Conservation (phyloP, 2,329 filamentous ascomycete species). For the Cryphonectria radicalis region DNA sequence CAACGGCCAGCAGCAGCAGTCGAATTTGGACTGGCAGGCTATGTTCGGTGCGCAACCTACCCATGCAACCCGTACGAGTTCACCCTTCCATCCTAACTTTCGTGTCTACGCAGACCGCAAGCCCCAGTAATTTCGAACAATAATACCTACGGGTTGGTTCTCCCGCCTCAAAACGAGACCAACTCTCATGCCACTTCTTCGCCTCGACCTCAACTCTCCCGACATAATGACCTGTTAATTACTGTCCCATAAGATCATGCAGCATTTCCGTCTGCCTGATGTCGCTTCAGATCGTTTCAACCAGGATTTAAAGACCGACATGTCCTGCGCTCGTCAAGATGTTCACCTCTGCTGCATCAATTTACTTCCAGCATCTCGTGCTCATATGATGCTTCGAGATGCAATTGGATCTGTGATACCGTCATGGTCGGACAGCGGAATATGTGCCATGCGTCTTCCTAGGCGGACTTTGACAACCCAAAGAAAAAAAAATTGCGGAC, state of each 20-base stretch:
- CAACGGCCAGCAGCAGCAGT: slow-evolving; percentile 62
- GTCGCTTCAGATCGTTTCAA: slow-evolving; percentile 43
- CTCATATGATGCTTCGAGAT: neutral
- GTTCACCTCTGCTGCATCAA: neutral
- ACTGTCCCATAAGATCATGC: slow-evolving; percentile 59
- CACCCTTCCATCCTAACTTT: slow-evolving; percentile 67
- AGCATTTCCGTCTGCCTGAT: slow-evolving; percentile 60
- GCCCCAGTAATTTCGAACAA: slow-evolving; percentile 58
- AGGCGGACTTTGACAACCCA: slow-evolving; percentile 52
- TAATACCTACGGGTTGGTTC: slow-evolving; percentile 54
- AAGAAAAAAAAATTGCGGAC: slow-evolving; percentile 67
- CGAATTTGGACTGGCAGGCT: slow-evolving; percentile 74
- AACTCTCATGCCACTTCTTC: slow-evolving; percentile 50
- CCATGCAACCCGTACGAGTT: slow-evolving; percentile 55
- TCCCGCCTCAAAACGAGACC: slow-evolving; percentile 49
- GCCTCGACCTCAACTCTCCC: slow-evolving; percentile 51
- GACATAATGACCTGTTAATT: slow-evolving; percentile 56
- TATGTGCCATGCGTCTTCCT: slow-evolving; percentile 74
- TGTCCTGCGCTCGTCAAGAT: neutral
- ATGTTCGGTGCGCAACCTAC: slow-evolving; percentile 75
- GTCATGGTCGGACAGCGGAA: slow-evolving; percentile 61
- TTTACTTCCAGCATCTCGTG: neutral
- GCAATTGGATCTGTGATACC: neutral
- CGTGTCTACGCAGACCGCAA: slow-evolving; percentile 70
- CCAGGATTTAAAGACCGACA: slow-evolving; percentile 42